phyloP scores from a whole-genome alignment of 139 green algal genomes.

The Pleodorina starrii region DNA sequence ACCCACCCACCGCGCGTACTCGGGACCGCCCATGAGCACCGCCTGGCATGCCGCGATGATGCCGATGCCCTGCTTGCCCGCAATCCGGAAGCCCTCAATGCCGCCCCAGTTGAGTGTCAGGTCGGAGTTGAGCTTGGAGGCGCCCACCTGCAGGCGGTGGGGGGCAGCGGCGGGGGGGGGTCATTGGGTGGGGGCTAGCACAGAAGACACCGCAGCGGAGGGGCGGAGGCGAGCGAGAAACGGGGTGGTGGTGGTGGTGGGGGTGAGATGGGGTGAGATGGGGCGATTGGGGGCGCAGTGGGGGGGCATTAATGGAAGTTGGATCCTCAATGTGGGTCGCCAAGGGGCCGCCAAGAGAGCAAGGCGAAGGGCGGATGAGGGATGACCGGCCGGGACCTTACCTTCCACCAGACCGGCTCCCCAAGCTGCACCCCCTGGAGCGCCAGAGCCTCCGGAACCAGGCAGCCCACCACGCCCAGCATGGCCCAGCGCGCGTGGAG shows the following conservation, averaged over 20 bases:
- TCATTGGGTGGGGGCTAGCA: no score
- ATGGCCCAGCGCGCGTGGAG: constrained; percentile 80
- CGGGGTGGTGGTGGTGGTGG: no score
- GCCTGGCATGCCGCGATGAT: constrained; percentile 78
- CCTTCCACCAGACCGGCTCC: constrained; percentile 72
- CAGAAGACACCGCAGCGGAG: no score
- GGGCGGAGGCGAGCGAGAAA: no score
- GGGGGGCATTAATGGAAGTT: no score
- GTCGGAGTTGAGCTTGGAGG: constrained; percentile 68
- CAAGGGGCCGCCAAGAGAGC: no score
- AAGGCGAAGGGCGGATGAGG: no score
- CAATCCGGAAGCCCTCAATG: constrained; percentile 78
- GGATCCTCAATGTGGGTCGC: no score
- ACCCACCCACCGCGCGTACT: constrained; percentile 55
- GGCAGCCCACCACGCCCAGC: constrained; percentile 71
- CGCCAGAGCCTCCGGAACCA: constrained; percentile 69
- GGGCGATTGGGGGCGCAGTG: no score
- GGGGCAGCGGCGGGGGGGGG: no score
- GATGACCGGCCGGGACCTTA: no score
- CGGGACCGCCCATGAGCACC: constrained; percentile 77
- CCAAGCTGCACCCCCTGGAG: constrained; percentile 62
- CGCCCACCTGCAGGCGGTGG: constrained; percentile 57
- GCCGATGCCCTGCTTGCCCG: constrained; percentile 77
- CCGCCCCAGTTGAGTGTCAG: constrained; percentile 74
- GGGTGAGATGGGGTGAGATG: no score